phyloP scores from a whole-genome alignment of 1,139 yeast species.

The Pichia sp. region DNA sequence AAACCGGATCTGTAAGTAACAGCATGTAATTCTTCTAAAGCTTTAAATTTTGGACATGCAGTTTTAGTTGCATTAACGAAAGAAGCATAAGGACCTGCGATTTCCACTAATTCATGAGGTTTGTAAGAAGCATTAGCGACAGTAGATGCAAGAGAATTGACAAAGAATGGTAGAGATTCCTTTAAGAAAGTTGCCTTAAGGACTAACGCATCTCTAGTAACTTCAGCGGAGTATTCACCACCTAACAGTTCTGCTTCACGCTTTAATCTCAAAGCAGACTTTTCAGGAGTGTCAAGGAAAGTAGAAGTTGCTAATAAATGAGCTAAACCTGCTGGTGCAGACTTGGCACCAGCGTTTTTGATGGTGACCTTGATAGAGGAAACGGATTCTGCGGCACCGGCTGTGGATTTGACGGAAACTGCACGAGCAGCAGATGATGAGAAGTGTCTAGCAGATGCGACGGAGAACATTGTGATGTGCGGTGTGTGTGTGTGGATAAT shows the following conservation, averaged over 20 bases:
- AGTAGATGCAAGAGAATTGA: constrained; percentile 77
- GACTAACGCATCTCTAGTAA: constrained; percentile 80
- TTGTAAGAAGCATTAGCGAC: constrained; percentile 68
- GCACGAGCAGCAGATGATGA: constrained; percentile 18
- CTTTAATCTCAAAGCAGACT: constrained; percentile 87
- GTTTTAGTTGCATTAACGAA: constrained; percentile 49
- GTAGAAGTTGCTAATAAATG: constrained; percentile 82
- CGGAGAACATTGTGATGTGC: constrained; percentile 12
- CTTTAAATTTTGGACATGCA: constrained; percentile 50
- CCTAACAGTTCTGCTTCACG: constrained; percentile 95
- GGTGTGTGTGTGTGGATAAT: neutral
- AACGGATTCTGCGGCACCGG: constrained; percentile 38
- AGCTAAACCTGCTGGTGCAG: constrained; percentile 64
- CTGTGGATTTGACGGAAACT: constrained; percentile 39
- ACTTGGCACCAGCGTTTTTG: constrained; percentile 84
- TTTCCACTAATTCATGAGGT: constrained; percentile 76
- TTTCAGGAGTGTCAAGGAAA: constrained; percentile 75
- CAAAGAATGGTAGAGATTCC: constrained; percentile 87
- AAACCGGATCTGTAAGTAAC: constrained; percentile 82
- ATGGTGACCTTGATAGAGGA: constrained; percentile 66
- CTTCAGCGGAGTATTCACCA: constrained; percentile 62
- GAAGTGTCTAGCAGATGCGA: constrained; percentile 17
- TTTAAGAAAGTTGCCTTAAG: constrained; percentile 78
- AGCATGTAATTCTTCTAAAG: constrained; percentile 75
- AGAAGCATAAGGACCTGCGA: constrained; percentile 72